Percentiles rank a stretch among this genome's conserved stretches.
Evolutionary conservation across 768 basidiomycete genomes (phyloP).

Genomic region (Rhodotorula kratochvilovae): DNA sequence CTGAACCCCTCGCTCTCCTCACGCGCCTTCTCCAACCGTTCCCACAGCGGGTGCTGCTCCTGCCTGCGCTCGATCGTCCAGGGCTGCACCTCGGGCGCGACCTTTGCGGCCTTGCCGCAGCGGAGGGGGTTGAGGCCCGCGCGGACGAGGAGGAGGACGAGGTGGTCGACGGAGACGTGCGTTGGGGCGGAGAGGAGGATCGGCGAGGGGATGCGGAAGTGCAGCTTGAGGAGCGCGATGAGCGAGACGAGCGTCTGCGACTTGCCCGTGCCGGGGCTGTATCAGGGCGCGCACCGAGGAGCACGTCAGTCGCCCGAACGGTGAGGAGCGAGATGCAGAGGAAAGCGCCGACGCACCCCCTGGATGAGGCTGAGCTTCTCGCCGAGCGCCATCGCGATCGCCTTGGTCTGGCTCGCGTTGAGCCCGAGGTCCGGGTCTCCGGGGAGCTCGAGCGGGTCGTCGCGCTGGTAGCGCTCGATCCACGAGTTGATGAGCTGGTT

Average conservation of each 20-base stretch:
- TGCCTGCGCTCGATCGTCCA: slow-evolving; percentile 65
- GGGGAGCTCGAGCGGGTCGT: slow-evolving; percentile 62
- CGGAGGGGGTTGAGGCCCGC: slow-evolving; percentile 69
- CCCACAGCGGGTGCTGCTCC: slow-evolving; percentile 58
- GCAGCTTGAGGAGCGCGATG: slow-evolving; percentile 51
- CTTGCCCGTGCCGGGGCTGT: slow-evolving; percentile 88
- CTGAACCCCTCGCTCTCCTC: slow-evolving; percentile 21
- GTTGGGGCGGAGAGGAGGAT: slow-evolving; percentile 91
- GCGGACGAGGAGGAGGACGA: slow-evolving; percentile 64
- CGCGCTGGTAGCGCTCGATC: slow-evolving; percentile 63
- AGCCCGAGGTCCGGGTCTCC: slow-evolving; percentile 72
- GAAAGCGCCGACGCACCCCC: slow-evolving; percentile 58
- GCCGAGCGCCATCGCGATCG: slow-evolving; percentile 81
- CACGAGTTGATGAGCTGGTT: slow-evolving; percentile 77
- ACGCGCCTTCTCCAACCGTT: slow-evolving; percentile 50
- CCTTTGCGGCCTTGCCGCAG: slow-evolving; percentile 62
- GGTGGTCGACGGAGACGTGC: slow-evolving; percentile 86
- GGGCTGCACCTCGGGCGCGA: slow-evolving; percentile 57
- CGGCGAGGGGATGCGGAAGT: slow-evolving; percentile 77
- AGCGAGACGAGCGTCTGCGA: slow-evolving; percentile 57
- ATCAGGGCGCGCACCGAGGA: slow-evolving; percentile 8
- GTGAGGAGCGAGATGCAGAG: neutral
- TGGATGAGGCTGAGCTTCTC: slow-evolving; percentile 75
- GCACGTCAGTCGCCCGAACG: neutral
- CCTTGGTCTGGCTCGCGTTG: slow-evolving; percentile 71